Evolutionary conservation across 1,284 basidiomycete genomes (phyloP), one percentile per base, ranked within the genome.

Genomic region (Cryptococcus amylolentus): DNA sequence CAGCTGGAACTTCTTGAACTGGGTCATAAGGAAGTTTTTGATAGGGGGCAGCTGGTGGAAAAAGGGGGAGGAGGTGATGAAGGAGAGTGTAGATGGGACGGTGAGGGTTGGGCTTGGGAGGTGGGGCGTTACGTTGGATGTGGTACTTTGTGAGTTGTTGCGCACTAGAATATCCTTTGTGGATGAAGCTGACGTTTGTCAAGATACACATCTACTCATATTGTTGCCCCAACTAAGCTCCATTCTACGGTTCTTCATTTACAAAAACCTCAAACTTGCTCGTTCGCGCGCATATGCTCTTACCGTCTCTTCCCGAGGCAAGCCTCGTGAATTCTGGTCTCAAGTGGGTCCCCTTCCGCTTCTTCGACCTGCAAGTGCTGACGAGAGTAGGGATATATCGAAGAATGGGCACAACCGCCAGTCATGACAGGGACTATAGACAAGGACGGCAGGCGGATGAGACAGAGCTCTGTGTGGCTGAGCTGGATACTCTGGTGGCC

Each of bases 401-500:
- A 94, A 68, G 91, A 93, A 77, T 91, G 87, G 88, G 82, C 86
- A 18, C 67, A 79, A 5, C 89, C 89, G 0, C 89, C 90, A 45
- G 44, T 4, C 49, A 60, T 5, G 53, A 72, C 67, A 14, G 58
- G 61, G 6, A 53, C 64, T 46, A 52, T 64, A 41, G 60, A 41
- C 43, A 58, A 61, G 44, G 66, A 56, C 37, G 61, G 63, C 39
- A 39, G 52, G 44, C 52, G 66, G 43, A 56, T 57, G 26, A 63
- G 63, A 52, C 46, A 51, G 44, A 61, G 69, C 76, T 47, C 69
- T 2, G 60, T 66, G 46, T 73, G 67, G 68, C 54, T 78, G 39
- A 63, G 62, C 42, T 73, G 82, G 68, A 71, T 81, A 53, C 77
- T 79, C 48, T 79, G 79, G 73, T 81, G 80, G 75, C 72, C 86